phyloP scores from a whole-genome alignment of 169 alveolate genomes.

The Condylostoma magnum region DNA sequence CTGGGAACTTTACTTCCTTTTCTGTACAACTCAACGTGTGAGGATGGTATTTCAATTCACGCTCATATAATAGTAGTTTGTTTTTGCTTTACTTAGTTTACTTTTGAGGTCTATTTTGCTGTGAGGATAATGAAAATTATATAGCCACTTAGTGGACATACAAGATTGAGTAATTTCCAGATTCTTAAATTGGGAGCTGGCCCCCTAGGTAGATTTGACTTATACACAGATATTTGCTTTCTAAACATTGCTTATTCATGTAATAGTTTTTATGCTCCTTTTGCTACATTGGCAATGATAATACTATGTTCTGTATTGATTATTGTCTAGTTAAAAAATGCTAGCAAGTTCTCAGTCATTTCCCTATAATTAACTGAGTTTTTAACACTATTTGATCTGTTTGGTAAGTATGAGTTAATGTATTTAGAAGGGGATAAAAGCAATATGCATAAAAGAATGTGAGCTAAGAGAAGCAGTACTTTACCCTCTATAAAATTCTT shows the following conservation, averaged over 20 bases:
- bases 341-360: no score
- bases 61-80: no score
- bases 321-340: no score
- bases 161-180: not conserved
- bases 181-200: not conserved
- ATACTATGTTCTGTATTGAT: not conserved
- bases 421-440: slow-evolving; percentile 27
- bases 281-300: not conserved
- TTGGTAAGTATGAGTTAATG: slow-evolving; percentile 15
- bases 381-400: not conserved
- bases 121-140: not conserved
- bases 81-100: not conserved
- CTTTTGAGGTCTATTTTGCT: not conserved
- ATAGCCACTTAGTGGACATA: slow-evolving; percentile 18
- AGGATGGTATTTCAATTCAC: no score
- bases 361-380: slow-evolving; percentile 3
- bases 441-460: not conserved
- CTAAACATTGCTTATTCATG: not conserved
- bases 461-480: not conserved
- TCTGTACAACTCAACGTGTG: no score
- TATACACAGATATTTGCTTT: not conserved
- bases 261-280: not conserved
- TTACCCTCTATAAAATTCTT: slow-evolving; percentile 4
- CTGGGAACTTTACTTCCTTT: no score
- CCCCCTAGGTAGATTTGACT: not conserved